A percentile compares a stretch with the other conserved stretches of the same genome.
Evolutionary conservation across 768 basidiomycete genomes (phyloP).

Genomic region (Phallus indusiatus): DNA sequence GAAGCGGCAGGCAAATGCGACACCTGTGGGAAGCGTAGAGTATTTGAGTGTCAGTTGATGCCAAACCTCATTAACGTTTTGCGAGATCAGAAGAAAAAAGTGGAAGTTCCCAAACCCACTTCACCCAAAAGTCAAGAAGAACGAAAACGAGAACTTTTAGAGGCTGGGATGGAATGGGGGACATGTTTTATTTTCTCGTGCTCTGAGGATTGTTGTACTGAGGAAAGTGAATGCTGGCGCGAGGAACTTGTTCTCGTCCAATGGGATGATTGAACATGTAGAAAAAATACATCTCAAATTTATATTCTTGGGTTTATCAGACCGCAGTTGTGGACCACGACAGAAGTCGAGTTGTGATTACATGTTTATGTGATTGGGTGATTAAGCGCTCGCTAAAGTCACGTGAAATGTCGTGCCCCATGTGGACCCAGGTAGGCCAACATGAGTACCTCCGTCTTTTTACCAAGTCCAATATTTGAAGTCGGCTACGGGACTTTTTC

Average conservation of each 20-base stretch:
- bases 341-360: no score
- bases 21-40: conserved; percentile 52
- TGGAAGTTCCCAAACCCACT: conserved; percentile 17
- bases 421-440: background rate
- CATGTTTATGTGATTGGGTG: no score
- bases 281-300: background rate
- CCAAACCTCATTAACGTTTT: conserved; percentile 85
- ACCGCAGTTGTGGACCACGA: background rate
- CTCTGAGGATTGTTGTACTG: conserved; percentile 62
- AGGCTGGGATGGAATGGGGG: conserved; percentile 89
- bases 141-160: conserved; percentile 53
- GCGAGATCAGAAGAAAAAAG: conserved; percentile 9
- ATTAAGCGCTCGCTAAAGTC: no score
- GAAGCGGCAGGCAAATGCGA: conserved; percentile 41
- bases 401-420: background rate
- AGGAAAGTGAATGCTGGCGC: conserved; percentile 43
- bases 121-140: conserved; percentile 50
- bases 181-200: conserved; percentile 87
- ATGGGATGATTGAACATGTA: conserved; percentile 49
- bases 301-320: background rate
- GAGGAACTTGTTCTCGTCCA: conserved; percentile 72
- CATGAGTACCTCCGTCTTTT: background rate
- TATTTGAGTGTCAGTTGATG: conserved; percentile 93
- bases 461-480: background rate
- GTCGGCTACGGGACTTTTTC: background rate